Evolutionary conservation across 805 yeast species (phyloP).

Genomic region (Schwanniomyces polymorphus): DNA sequence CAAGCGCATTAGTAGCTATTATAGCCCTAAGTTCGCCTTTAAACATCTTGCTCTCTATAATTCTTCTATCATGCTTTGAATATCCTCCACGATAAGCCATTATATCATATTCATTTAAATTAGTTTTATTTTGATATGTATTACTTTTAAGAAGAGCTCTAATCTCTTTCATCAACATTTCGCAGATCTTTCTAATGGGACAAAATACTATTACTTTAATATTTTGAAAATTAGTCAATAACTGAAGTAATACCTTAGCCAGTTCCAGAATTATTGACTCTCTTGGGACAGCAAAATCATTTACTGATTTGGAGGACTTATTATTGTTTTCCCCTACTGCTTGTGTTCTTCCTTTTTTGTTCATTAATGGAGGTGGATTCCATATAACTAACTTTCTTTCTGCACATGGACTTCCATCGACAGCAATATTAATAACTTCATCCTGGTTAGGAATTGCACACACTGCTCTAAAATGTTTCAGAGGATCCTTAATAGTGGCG

Average conservation of each 20-base stretch:
- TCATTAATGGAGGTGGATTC: constrained; percentile 73
- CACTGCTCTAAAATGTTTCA: constrained; percentile 65
- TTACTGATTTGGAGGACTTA: constrained; percentile 6
- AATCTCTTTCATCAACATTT: constrained; percentile 81
- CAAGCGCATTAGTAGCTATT: constrained; percentile 92
- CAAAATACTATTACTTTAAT: constrained; percentile 89
- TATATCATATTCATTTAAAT: constrained; percentile 50
- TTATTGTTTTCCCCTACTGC: background rate
- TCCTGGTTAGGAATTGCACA: constrained; percentile 59
- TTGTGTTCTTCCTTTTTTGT: constrained; percentile 50
- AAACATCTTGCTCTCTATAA: constrained; percentile 89
- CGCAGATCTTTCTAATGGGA: constrained; percentile 82
- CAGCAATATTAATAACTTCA: constrained; percentile 53
- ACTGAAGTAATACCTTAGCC: constrained; percentile 67
- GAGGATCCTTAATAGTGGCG: constrained; percentile 83
- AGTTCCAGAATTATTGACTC: constrained; percentile 74
- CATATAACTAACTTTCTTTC: constrained; percentile 73
- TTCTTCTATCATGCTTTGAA: constrained; percentile 78
- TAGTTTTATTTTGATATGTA: constrained; percentile 32
- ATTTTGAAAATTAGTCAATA: constrained; percentile 52
- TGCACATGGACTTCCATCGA: constrained; percentile 92
- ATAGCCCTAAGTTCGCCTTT: constrained; percentile 82
- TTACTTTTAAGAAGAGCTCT: constrained; percentile 47
- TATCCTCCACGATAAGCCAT: constrained; percentile 97
- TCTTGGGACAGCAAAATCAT: constrained; percentile 37